phyloP scores from a whole-genome alignment of 2,329 filamentous ascomycete genomes.

The Pseudogymnoascus destructans region DNA sequence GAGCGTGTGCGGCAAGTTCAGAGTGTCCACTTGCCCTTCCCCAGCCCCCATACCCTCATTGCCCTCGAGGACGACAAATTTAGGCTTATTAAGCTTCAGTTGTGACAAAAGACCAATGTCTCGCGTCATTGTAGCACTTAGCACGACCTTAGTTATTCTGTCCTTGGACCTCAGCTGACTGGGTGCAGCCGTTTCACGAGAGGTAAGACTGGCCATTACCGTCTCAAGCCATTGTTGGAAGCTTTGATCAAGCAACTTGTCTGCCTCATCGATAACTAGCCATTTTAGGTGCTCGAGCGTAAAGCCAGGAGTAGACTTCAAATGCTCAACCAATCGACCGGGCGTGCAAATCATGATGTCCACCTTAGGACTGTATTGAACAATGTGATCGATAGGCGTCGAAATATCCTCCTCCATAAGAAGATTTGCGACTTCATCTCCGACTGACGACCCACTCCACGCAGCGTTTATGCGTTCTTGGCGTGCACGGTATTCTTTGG shows the following conservation, averaged over 20 bases:
- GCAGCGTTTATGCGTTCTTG: constrained; percentile 30
- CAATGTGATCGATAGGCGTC: constrained; percentile 47
- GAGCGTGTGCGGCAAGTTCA: constrained; percentile 49
- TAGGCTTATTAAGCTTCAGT: constrained; percentile 59
- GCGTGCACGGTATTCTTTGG: constrained; percentile 39
- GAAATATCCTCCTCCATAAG: constrained; percentile 26
- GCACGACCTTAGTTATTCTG: constrained; percentile 61
- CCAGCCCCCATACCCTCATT: constrained; percentile 27
- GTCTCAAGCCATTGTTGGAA: constrained; percentile 82
- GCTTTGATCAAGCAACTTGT: constrained; percentile 79
- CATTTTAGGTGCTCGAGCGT: constrained; percentile 65
- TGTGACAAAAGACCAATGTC: constrained; percentile 70
- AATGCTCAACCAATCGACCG: constrained; percentile 81
- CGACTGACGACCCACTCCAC: constrained; percentile 34
- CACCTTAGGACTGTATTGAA: constrained; percentile 55
- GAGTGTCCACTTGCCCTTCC: constrained; percentile 31
- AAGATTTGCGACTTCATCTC: constrained; percentile 29
- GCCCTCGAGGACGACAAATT: constrained; percentile 61
- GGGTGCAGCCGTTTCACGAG: constrained; percentile 8
- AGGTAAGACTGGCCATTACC: constrained; percentile 48
- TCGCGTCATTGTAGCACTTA: constrained; percentile 85
- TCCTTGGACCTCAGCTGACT: constrained; percentile 19
- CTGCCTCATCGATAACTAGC: constrained; percentile 88
- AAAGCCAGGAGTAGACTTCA: constrained; percentile 74
- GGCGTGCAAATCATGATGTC: constrained; percentile 88